Evolutionary conservation across 2,329 filamentous ascomycete genomes (phyloP).

Genomic region (Exophiala dermatitidis): DNA sequence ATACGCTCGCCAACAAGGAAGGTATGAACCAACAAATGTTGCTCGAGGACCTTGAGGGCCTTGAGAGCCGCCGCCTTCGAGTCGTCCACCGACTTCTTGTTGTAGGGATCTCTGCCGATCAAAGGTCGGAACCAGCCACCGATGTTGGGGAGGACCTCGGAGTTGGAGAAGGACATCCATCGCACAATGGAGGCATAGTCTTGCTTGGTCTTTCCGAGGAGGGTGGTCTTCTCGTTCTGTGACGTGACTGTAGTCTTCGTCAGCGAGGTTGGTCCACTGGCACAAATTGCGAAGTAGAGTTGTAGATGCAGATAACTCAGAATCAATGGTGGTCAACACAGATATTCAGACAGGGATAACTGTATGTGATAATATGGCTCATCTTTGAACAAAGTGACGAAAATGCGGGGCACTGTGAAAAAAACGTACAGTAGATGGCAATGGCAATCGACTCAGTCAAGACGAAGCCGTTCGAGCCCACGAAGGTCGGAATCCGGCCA

Average conservation of each 20-base stretch:
- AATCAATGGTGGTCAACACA: constrained; percentile 90
- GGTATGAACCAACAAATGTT: constrained; percentile 85
- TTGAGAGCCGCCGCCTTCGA: constrained; percentile 60
- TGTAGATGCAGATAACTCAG: constrained; percentile 48
- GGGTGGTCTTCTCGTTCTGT: constrained; percentile 99
- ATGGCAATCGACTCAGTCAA: constrained; percentile 90
- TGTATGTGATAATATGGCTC: constrained; percentile 64
- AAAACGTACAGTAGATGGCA: constrained; percentile 86
- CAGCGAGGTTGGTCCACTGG: constrained; percentile 1
- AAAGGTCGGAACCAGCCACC: constrained; percentile 82
- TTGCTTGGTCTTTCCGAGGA: constrained; percentile 99
- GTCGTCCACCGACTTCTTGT: constrained; percentile 95
- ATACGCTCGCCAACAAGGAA: constrained; percentile 97
- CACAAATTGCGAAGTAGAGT: too few relatives aligned
- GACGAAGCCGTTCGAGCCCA: constrained; percentile 82
- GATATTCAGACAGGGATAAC: constrained; percentile 99
- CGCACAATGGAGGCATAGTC: constrained; percentile 97
- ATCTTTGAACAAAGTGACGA: constrained; percentile 46
- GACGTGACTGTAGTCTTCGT: constrained; percentile 65
- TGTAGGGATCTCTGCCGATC: constrained; percentile 74
- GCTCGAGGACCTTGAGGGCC: constrained; percentile 67
- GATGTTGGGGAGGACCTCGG: constrained; percentile 67
- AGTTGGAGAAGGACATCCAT: constrained; percentile 97
- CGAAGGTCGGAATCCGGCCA: constrained; percentile 86
- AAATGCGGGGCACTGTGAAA: constrained; percentile 18